Percentiles rank a stretch among this genome's conserved stretches.
Conservation (phyloP, 305 asterid genomes). For the Lippia alba region DNA sequence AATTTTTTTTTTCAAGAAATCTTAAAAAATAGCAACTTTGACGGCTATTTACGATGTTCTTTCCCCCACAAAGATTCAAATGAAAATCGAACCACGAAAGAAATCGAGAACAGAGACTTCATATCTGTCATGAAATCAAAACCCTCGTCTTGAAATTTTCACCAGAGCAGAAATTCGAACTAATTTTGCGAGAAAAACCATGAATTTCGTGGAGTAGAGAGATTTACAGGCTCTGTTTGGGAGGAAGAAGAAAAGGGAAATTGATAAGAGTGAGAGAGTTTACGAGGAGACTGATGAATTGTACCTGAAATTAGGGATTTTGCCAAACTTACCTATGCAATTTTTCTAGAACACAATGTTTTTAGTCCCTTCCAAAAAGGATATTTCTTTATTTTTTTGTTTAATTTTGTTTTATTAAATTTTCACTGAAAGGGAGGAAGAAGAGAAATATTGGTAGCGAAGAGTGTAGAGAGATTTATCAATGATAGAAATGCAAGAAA, state of each 20-base stretch:
- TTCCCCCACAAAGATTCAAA: constrained; percentile 30
- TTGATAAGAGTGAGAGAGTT: not conserved
- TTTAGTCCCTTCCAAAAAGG: constrained; percentile 36
- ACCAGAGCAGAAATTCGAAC: not conserved
- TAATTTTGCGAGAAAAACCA: not conserved
- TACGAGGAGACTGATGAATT: too few species aligned
- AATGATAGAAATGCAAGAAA: not conserved
- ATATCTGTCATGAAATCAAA: constrained; percentile 35
- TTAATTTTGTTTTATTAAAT: not conserved
- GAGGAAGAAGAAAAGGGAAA: constrained; percentile 3
- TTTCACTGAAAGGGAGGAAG: not conserved
- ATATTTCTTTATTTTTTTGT: not conserved
- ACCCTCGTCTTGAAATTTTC: constrained; percentile 6
- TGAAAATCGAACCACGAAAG: constrained; percentile 60
- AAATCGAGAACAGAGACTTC: constrained; percentile 51
- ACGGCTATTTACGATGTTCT: constrained; percentile 13
- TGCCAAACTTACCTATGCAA: constrained; percentile 30
- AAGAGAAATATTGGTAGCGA: not conserved
- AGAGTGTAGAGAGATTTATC: not conserved
- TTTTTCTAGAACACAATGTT: constrained; percentile 32
- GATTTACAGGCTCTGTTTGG: constrained; percentile 19
- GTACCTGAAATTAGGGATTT: constrained; percentile 34
- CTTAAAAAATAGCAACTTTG: constrained; percentile 3
- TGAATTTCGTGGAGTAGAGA: not conserved
- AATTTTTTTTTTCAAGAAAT: not conserved